Evolutionary conservation across 768 basidiomycete genomes (phyloP).

Genomic region (Hypholoma fasciculare): DNA sequence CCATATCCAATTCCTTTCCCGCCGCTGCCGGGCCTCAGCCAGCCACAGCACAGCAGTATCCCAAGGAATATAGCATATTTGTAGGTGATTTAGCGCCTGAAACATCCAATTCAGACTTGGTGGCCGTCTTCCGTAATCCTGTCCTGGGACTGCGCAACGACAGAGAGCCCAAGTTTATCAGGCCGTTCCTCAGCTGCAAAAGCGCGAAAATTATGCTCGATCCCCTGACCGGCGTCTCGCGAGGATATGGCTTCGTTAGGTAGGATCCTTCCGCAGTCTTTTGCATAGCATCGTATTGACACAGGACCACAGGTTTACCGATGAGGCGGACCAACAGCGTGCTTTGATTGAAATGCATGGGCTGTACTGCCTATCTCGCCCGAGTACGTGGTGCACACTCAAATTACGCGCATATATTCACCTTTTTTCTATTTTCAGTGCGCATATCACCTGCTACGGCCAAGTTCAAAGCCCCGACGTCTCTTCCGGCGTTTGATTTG

Average conservation of each 20-base stretch:
- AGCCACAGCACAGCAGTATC: slow-evolving; percentile 52
- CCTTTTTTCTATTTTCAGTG: slow-evolving; percentile 48
- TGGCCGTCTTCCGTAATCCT: slow-evolving; percentile 89
- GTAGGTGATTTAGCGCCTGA: slow-evolving; percentile 93
- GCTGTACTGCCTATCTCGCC: slow-evolving; percentile 83
- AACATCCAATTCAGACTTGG: slow-evolving; percentile 94
- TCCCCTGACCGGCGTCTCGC: slow-evolving; percentile 83
- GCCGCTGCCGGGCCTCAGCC: slow-evolving; percentile 21
- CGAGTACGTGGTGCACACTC: slow-evolving; percentile 55
- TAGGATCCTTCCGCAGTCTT: slow-evolving; percentile 28
- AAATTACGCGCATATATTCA: slow-evolving; percentile 30
- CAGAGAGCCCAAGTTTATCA: slow-evolving; percentile 85
- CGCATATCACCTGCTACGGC: slow-evolving; percentile 89
- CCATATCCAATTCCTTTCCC: slow-evolving; percentile 31
- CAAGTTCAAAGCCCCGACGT: slow-evolving; percentile 70
- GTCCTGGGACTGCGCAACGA: slow-evolving; percentile 84
- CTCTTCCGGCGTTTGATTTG: slow-evolving; percentile 39
- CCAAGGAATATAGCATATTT: slow-evolving; percentile 92
- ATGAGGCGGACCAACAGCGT: slow-evolving; percentile 86
- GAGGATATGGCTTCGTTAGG: slow-evolving; percentile 94
- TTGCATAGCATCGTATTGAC: slow-evolving; percentile 14
- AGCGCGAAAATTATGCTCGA: slow-evolving; percentile 96
- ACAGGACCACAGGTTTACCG: slow-evolving; percentile 63
- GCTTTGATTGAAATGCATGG: slow-evolving; percentile 93
- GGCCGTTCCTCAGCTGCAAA: slow-evolving; percentile 89